Evolutionary conservation across 1,284 basidiomycete species (phyloP).

Genomic region (Ustilago bromivora): DNA sequence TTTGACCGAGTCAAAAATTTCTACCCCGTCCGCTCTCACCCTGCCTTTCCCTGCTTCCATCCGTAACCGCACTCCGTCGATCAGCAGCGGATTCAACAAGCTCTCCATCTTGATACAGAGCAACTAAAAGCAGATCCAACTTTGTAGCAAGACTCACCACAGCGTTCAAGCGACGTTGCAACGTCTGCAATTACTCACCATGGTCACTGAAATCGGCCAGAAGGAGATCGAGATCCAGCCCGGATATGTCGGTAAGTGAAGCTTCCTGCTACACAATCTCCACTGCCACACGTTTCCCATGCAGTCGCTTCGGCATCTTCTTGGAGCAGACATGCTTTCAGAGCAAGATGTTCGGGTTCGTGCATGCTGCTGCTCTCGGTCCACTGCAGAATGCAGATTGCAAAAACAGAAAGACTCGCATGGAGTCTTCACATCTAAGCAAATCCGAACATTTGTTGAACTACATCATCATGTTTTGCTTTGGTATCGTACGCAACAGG

Average conservation of each 20-base stretch:
- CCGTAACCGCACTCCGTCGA: not conserved
- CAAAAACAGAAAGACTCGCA: too few species aligned
- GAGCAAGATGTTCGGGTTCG: not conserved
- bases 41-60: not conserved
- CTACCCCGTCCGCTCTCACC: not conserved
- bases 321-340: not conserved
- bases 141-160: not conserved
- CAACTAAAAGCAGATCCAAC: not conserved
- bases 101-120: not conserved
- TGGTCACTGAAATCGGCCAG: conserved; percentile 52
- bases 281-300: too few species aligned
- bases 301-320: not conserved
- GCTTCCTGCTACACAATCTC: not conserved
- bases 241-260: conserved; percentile 52
- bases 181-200: conserved; percentile 9
- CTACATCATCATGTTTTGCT: not conserved
- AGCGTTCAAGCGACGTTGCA: conserved; percentile 1
- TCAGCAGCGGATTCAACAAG: not conserved
- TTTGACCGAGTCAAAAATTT: not conserved
- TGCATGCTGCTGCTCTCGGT: not conserved
- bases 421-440: not conserved
- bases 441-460: not conserved
- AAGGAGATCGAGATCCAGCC: conserved; percentile 51
- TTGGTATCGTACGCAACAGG: conserved; percentile 38
- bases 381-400: not conserved